These are phyloP conservation scores for Suillus fuscotomentosus DNA, from an alignment of 768 basidiomycete genomes.

Conservation along the genomic window DNA sequence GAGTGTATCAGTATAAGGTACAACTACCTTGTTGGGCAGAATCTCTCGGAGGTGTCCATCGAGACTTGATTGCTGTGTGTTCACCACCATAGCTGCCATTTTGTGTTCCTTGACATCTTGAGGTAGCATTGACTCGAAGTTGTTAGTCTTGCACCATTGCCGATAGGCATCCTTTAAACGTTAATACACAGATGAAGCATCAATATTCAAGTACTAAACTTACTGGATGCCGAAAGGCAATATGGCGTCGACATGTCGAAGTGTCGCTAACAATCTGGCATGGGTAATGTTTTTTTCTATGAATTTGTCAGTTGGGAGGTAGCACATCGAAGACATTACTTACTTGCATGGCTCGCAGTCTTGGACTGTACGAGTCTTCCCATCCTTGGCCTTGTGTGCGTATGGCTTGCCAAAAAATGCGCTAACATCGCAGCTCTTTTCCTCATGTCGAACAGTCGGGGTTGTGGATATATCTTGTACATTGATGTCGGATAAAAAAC, in stretches of 20 bases:
- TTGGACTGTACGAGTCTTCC: background rate
- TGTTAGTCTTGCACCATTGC: conserved; percentile 25
- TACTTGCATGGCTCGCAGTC: conserved; percentile 2
- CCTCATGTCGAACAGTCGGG: background rate
- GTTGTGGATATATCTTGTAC: conserved; percentile 1
- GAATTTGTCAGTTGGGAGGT: background rate
- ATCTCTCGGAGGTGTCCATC: conserved; percentile 24
- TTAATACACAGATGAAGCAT: background rate
- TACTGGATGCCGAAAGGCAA: background rate
- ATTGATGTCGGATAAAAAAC: conserved; percentile 14
- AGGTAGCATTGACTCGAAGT: conserved; percentile 31
- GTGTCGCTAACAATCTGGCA: conserved; percentile 2
- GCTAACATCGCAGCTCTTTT: background rate
- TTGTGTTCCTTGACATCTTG: conserved; percentile 21
- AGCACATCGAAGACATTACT: background rate
- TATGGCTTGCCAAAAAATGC: background rate
- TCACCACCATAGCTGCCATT: conserved; percentile 1
- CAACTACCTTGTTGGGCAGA: conserved; percentile 6
- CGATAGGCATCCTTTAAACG: conserved; percentile 19
- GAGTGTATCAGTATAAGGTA: conserved; percentile 26
- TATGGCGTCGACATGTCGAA: background rate
- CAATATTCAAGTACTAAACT: background rate
- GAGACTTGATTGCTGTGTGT: background rate
- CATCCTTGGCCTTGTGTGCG: background rate
- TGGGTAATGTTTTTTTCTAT: conserved; percentile 1